Percentiles rank a stretch among this genome's conserved stretches.
Evolutionary conservation across 345 rosid species (phyloP).

Genomic region (Bruguiera sexangula): DNA sequence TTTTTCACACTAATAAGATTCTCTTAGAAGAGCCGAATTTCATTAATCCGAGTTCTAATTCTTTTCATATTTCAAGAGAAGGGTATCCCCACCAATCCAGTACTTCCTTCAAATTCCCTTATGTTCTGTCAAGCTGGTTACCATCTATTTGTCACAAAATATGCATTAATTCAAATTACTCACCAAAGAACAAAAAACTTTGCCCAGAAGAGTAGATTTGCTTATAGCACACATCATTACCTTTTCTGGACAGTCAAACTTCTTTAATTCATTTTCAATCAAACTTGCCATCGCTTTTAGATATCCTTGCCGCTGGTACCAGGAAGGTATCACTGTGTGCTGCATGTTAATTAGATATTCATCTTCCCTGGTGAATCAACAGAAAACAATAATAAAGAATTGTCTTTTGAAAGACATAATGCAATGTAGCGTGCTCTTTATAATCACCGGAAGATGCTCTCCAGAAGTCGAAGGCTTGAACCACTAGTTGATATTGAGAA

Average conservation of each 20-base stretch:
- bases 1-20: not conserved
- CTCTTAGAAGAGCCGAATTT: not conserved
- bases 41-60: not conserved
- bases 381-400: slow-evolving; percentile 18
- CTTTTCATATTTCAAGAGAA: not conserved
- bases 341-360: slow-evolving; percentile 98
- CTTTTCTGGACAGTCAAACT: slow-evolving; percentile 67
- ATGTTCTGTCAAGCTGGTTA: too few species aligned
- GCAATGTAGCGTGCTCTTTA: slow-evolving; percentile 2
- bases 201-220: too few species aligned
- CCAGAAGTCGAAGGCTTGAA: slow-evolving; percentile 94
- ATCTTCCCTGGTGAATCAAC: slow-evolving; percentile 65
- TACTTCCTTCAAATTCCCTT: not conserved
- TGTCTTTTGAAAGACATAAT: not conserved
- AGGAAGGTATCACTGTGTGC: slow-evolving; percentile 96
- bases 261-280: slow-evolving; percentile 67
- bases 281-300: slow-evolving; percentile 81
- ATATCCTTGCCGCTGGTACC: slow-evolving; percentile 99
- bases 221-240: slow-evolving; percentile 24
- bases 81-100: not conserved
- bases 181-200: not conserved
- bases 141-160: too few species aligned
- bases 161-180: not conserved
- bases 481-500: slow-evolving; percentile 99
- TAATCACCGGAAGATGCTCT: slow-evolving; percentile 79